Evolutionary conservation across 192 early-diverging fungal genomes (phyloP), one percentile per base, ranked within the genome.

Genomic region (Backusella tuberculispora): DNA sequence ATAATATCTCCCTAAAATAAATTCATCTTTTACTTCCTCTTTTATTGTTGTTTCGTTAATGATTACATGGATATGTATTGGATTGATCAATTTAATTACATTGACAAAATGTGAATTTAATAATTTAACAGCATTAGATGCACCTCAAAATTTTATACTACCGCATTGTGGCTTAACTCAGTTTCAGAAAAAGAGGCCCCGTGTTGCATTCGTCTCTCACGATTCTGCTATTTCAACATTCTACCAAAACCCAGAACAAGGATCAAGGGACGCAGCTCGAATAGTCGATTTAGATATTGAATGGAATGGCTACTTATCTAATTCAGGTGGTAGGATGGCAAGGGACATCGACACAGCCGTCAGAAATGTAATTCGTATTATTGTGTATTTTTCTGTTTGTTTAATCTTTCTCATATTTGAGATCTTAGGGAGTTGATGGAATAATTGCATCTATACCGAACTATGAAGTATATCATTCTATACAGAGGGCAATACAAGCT

Each of bases 181-280:
- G 1, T 66, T 38, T 26, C 26, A 66, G 34, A 38, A n/a, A 38
- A 38, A 34, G 17, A 45, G 46, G 41, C 76, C 43, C 15, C 69
- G 76, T 26, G 65, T 77, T 17, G 76, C 70, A 47, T 71, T 72
- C 14, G 37, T 77, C 26, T 77, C 69, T 45, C 76, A 71, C 40
- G 69, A 72, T 24, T 43, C 60, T 1, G 68, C 37, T 38, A 43
- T 47, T 21, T 29, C 70, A 42, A 71, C 47, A 9, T 77, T 65
- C 50, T 71, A 46, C 47, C 70, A 71, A 9, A 60, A 72, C 42
- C 70, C 69, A 24, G 76, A 77, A 47, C 69, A 77, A 77, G 76
- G 76, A 12, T 71, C 76, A 17, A 63, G 42, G 17, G 76, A 77
- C 42, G 60, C 76, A 41, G 76, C 76, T 15, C 29, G 48, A 7